Base-by-base conservation (phyloP, 202 grass and related monocot genomes). In the Sporobolus alterniflorus region DNA sequence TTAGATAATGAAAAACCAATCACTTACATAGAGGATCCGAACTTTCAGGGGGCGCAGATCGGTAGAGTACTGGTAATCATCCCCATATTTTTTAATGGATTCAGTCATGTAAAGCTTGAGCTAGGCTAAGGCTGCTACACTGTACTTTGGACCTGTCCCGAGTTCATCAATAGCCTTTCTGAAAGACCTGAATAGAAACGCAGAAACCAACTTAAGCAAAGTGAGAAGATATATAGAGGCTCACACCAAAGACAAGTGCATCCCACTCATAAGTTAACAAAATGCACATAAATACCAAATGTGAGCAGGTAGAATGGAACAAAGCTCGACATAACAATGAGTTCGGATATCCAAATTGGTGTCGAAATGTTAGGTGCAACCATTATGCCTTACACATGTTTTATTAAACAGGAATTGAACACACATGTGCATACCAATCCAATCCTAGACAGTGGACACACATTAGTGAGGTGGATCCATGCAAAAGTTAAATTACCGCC, bases 21-120 rank as follows among this genome's bases (percentile, higher is more conserved):
- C 29, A 60, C 20, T 89, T 90, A 99, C 96, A 88, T 92, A 94
- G 22, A 96, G 85, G 62, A 99, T 90, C 89, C 93, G 92, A 28
- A 99, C 90, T 85, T 94, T 94, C 21, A 99, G 96, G 28, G 96
- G 85, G 42, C 93, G 92, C 4, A 62, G 78, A 18, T 95, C 89
- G 2, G 88, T 85, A 15, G 80, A 91, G 85, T 98, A 98, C 63
- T 88, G 86, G 32, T 92, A 87, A 39, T 91, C 88, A 11, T 92
- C 82, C 42, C 87, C 87, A 47, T 90, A 90, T 63, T 84, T 91
- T 33, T 55, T 67, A 46, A 95, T 79, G 83, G 84, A 93, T 64
- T 95, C 90, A 11, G 71, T 94, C 15, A 96, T 46, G n/a, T 90
- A 82, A 62, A 47, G 26, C 73, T 92, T 95, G 65, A 93, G 77